Evolutionary conservation across 2,329 filamentous ascomycete species (phyloP).

Genomic region (Monosporascus sp.): DNA sequence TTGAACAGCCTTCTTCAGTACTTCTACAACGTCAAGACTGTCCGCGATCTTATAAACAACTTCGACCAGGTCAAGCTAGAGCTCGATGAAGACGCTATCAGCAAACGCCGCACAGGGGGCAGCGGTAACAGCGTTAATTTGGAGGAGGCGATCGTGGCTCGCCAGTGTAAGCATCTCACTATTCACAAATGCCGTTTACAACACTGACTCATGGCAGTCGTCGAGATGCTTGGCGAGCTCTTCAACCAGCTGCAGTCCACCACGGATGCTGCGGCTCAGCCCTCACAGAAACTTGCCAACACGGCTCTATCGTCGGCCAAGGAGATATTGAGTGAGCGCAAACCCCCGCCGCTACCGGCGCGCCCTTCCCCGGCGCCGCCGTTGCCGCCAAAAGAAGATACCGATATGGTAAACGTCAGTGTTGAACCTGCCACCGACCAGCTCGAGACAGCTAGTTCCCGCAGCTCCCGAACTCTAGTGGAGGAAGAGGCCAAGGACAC

Average conservation of each 20-base stretch:
- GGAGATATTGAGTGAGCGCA: constrained; percentile 20
- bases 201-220: constrained; percentile 46
- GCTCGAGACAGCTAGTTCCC: constrained; percentile 38
- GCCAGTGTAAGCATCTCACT: constrained; percentile 61
- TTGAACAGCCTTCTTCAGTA: constrained; percentile 95
- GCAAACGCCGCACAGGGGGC: constrained; percentile 69
- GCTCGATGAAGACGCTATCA: constrained; percentile 56
- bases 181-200: not conserved
- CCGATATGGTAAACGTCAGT: constrained; percentile 28
- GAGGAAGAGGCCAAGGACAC: constrained; percentile 35
- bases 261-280: constrained; percentile 56
- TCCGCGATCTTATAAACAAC: constrained; percentile 74
- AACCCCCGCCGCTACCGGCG: constrained; percentile 45
- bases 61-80: constrained; percentile 68
- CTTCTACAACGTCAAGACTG: constrained; percentile 79
- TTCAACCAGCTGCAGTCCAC: constrained; percentile 67
- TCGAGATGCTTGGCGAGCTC: constrained; percentile 64
- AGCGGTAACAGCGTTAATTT: constrained; percentile 44
- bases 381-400: constrained; percentile 22
- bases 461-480: constrained; percentile 49
- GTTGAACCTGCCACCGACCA: constrained; percentile 26
- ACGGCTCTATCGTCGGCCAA: constrained; percentile 62
- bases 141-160: constrained; percentile 58
- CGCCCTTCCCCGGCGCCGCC: constrained; percentile 38
- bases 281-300: constrained; percentile 72